Conservation (phyloP, 2,329 filamentous ascomycete species). For the Helotiales sp. region DNA sequence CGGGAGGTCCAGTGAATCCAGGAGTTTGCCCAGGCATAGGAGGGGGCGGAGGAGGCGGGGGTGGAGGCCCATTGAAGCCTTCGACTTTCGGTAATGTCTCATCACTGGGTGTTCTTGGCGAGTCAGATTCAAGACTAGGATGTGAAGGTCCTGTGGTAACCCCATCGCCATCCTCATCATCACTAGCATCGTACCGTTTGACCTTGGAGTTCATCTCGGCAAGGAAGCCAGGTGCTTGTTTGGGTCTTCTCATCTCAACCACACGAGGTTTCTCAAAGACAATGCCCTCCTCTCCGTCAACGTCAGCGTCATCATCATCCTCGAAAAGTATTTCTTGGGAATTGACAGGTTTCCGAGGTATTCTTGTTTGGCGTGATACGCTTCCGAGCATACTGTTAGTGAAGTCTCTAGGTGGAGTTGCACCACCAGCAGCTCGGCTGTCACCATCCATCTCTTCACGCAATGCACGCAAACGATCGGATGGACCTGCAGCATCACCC, state of each 20-base stretch:
- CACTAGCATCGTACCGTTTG: slow-evolving; percentile 66
- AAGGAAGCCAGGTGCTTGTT: slow-evolving; percentile 62
- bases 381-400: slow-evolving; percentile 76
- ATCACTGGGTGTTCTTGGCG: slow-evolving; percentile 58
- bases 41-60: slow-evolving; percentile 45
- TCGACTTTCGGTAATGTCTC: slow-evolving; percentile 33
- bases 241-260: slow-evolving; percentile 77
- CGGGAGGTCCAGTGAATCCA: slow-evolving; percentile 43
- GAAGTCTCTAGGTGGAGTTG: slow-evolving; percentile 64
- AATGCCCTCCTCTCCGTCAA: slow-evolving; percentile 56
- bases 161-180: slow-evolving; percentile 59
- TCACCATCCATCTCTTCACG: slow-evolving; percentile 91
- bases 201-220: slow-evolving; percentile 77
- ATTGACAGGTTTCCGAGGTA: slow-evolving; percentile 59
- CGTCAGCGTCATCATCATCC: slow-evolving; percentile 48
- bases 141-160: slow-evolving; percentile 77
- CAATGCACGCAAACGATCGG: slow-evolving; percentile 87
- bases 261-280: slow-evolving; percentile 74
- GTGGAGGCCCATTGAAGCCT: slow-evolving; percentile 44
- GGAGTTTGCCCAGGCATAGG: slow-evolving; percentile 47
- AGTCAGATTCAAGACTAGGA: slow-evolving; percentile 72
- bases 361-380: slow-evolving; percentile 65
- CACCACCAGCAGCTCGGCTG: slow-evolving; percentile 42
- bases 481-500: slow-evolving; percentile 81
- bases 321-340: slow-evolving; percentile 40